Conservation (phyloP, 2,329 filamentous ascomycete genomes). For the Metarhizium brunneum region DNA sequence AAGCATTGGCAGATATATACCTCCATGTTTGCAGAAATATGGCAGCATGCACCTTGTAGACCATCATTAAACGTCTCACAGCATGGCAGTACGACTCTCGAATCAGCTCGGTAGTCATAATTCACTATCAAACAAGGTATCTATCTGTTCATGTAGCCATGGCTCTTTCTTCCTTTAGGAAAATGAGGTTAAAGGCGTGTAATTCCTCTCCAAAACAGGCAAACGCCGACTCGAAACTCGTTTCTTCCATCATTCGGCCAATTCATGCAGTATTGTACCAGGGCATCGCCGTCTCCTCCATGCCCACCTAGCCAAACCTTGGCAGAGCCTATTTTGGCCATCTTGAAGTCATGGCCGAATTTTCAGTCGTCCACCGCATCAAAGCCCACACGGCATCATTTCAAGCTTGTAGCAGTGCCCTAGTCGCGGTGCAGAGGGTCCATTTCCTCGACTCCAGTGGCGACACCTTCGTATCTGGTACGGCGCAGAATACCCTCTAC, state of each 20-base stretch:
- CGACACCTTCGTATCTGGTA: constrained; percentile 52
- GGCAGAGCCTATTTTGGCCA: not conserved
- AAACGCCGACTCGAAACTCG: constrained; percentile 8
- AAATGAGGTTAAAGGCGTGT: constrained; percentile 16
- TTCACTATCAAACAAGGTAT: constrained; percentile 21
- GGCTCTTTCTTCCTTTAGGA: constrained; percentile 19
- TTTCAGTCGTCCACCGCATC: not conserved
- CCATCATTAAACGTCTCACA: not conserved
- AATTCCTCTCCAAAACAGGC: constrained; percentile 14
- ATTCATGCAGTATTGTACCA: not conserved
- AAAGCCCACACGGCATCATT: not conserved
- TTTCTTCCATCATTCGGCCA: not conserved
- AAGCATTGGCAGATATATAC: too few species aligned
- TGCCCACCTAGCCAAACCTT: not conserved
- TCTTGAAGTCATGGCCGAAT: not conserved
- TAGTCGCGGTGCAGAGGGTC: constrained; percentile 48
- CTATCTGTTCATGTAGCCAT: constrained; percentile 27
- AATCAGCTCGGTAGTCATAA: not conserved
- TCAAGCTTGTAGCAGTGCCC: not conserved
- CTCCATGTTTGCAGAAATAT: not conserved
- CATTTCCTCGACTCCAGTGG: constrained; percentile 55
- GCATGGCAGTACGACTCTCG: not conserved
- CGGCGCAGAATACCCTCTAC: constrained; percentile 93
- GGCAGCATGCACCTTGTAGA: not conserved
- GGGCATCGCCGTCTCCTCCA: not conserved